phyloP scores from a whole-genome alignment of 1,284 basidiomycete species.

The Tilletia horrida region DNA sequence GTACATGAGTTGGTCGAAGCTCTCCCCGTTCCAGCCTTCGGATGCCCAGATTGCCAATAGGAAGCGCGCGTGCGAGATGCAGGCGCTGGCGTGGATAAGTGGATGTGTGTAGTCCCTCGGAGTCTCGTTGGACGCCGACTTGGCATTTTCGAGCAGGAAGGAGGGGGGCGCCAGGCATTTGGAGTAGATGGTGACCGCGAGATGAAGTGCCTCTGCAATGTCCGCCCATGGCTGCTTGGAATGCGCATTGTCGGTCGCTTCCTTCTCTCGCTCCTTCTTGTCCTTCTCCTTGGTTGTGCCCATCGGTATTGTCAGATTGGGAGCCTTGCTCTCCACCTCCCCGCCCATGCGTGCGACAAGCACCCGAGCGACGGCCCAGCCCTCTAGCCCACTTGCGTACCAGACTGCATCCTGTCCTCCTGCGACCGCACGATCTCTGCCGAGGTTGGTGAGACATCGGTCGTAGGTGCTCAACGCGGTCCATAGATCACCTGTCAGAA shows the following conservation, averaged over 20 bases:
- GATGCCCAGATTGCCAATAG: slow-evolving; percentile 51
- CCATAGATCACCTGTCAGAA: slow-evolving; percentile 51
- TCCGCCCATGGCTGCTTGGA: slow-evolving; percentile 42
- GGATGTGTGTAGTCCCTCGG: slow-evolving; percentile 53
- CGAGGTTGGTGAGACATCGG: slow-evolving; percentile 30
- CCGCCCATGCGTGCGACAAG: slow-evolving; percentile 48
- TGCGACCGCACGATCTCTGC: slow-evolving; percentile 50
- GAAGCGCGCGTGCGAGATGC: slow-evolving; percentile 48
- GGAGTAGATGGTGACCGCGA: slow-evolving; percentile 47
- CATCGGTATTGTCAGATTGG: slow-evolving; percentile 17
- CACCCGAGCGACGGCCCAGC: slow-evolving; percentile 47
- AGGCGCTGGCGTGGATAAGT: slow-evolving; percentile 46
- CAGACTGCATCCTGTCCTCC: slow-evolving; percentile 54
- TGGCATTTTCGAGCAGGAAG: slow-evolving; percentile 37
- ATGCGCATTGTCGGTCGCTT: slow-evolving; percentile 30
- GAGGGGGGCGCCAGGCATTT: slow-evolving; percentile 52
- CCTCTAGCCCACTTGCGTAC: slow-evolving; percentile 52
- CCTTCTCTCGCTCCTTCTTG: slow-evolving; percentile 38
- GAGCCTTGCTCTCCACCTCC: slow-evolving; percentile 38
- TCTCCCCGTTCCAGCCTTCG: slow-evolving; percentile 51
- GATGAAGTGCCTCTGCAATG: slow-evolving; percentile 50
- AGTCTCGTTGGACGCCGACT: slow-evolving; percentile 47
- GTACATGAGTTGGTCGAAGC: slow-evolving; percentile 52
- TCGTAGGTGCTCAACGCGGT: slow-evolving; percentile 45
- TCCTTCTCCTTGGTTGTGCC: slow-evolving; percentile 36